Conservation (phyloP, 306 rosid genomes). For the Leucaena leucocephala region DNA sequence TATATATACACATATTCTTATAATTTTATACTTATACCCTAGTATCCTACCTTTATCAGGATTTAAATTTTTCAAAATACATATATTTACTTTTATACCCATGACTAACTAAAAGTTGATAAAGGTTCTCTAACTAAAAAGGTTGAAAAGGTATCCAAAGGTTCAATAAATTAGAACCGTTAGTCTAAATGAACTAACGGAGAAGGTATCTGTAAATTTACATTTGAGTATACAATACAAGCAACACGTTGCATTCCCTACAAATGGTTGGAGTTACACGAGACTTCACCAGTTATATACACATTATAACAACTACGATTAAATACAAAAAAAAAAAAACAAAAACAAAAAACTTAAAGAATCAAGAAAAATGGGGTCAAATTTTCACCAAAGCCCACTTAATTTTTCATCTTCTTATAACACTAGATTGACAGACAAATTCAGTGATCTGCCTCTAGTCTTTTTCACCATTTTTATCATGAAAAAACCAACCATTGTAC, state of each 20-base stretch:
- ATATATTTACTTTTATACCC: background rate
- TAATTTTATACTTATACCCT: too few species aligned
- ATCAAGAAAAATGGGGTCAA: background rate
- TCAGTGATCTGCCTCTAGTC: constrained; percentile 27
- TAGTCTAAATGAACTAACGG: background rate
- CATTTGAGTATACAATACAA: constrained; percentile 13
- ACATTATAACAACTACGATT: background rate
- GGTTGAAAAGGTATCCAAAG: background rate
- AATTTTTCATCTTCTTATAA: background rate
- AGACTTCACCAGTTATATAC: background rate
- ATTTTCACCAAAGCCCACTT: background rate
- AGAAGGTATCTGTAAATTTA: constrained; percentile 26
- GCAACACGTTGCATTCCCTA: constrained; percentile 42
- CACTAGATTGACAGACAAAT: background rate
- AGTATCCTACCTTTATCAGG: too few species aligned
- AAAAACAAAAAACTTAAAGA: background rate
- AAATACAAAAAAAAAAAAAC: background rate
- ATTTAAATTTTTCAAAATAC: too few species aligned
- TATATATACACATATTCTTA: too few species aligned
- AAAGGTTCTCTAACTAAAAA: background rate
- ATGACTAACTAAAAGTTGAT: background rate
- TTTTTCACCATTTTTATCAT: constrained; percentile 42
- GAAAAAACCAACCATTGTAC: constrained; percentile 59
- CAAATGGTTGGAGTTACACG: constrained; percentile 33
- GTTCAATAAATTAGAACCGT: background rate